Evolutionary conservation across 2,329 filamentous ascomycete species (phyloP).

Genomic region (Plectosphaerella sp.): DNA sequence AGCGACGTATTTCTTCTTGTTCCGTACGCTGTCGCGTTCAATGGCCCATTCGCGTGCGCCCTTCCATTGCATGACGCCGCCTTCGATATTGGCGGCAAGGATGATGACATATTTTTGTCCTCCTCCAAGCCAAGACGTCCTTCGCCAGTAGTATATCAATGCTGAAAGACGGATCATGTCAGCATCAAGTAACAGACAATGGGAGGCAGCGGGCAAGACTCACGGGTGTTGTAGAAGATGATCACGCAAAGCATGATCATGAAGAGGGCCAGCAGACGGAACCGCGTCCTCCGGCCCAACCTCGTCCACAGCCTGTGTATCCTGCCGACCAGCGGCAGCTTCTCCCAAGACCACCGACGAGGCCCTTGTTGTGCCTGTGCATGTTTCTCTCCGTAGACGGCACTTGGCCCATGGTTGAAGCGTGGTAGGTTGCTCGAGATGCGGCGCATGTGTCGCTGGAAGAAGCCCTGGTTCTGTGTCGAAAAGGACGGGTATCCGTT

Average conservation of each 20-base stretch:
- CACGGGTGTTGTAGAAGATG: constrained; percentile 70
- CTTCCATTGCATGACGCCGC: constrained; percentile 99
- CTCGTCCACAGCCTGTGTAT: constrained; percentile 40
- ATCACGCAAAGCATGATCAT: constrained; percentile 57
- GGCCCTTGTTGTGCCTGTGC: constrained; percentile 60
- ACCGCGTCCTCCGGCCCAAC: constrained; percentile 61
- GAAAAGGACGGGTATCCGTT: constrained; percentile 75
- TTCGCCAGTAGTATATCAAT: constrained; percentile 60
- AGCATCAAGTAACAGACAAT: neutral
- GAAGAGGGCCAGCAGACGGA: constrained; percentile 56
- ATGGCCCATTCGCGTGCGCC: constrained; percentile 96
- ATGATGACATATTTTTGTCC: constrained; percentile 93
- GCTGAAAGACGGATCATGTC: constrained; percentile 27
- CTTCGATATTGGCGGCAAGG: constrained; percentile 87
- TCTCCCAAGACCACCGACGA: constrained; percentile 47
- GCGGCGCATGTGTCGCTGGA: constrained; percentile 75
- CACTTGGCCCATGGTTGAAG: constrained; percentile 47
- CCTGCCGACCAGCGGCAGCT: constrained; percentile 41
- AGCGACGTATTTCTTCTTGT: constrained; percentile 84
- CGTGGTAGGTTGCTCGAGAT: constrained; percentile 75
- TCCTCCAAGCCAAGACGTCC: constrained; percentile 69
- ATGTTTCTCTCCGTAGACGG: constrained; percentile 62
- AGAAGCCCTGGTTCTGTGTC: constrained; percentile 81
- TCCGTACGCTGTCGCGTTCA: constrained; percentile 90
- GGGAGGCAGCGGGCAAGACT: constrained; percentile 31